phyloP scores from a whole-genome alignment of 192 early-diverging fungal genomes.

The Rhizoclosmatium sp. region DNA sequence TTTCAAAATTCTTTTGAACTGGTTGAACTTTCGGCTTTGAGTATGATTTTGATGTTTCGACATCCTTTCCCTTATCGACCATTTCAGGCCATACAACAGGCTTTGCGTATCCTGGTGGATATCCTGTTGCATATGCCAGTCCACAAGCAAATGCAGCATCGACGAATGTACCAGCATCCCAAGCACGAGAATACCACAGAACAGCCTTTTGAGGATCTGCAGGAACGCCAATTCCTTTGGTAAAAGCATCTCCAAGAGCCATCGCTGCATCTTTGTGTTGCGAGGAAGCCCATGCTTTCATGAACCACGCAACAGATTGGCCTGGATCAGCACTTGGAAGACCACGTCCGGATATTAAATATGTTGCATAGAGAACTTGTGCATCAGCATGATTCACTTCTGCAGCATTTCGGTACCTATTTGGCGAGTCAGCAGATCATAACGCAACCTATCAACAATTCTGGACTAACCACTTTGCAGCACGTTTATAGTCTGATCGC shows the following conservation, averaged over 20 bases:
- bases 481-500: conserved; percentile 11
- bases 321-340: conserved; percentile 16
- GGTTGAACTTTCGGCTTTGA: conserved; percentile 2
- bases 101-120: conserved; percentile 19
- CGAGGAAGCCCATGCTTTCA: conserved; percentile 26
- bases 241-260: conserved; percentile 36
- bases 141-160: conserved; percentile 36
- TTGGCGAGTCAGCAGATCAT: background rate
- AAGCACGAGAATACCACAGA: conserved; percentile 31
- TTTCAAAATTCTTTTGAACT: conserved; percentile 11
- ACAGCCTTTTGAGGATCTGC: conserved; percentile 35
- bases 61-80: background rate
- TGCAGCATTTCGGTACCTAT: conserved; percentile 15
- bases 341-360: conserved; percentile 16
- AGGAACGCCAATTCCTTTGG: conserved; percentile 24
- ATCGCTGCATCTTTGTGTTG: conserved; percentile 33
- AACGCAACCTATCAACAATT: background rate
- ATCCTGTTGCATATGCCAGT: conserved; percentile 24
- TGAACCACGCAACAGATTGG: conserved; percentile 29
- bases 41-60: background rate
- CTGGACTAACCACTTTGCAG: conserved; percentile 28
- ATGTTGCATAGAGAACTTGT: conserved; percentile 7
- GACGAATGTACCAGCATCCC: conserved; percentile 15
- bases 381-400: conserved; percentile 21
- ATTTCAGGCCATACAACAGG: background rate